Evolutionary conservation across 805 yeast species (phyloP), one percentile per base, ranked within the genome.

Genomic region (Cyberlindnera euphorbiae): DNA sequence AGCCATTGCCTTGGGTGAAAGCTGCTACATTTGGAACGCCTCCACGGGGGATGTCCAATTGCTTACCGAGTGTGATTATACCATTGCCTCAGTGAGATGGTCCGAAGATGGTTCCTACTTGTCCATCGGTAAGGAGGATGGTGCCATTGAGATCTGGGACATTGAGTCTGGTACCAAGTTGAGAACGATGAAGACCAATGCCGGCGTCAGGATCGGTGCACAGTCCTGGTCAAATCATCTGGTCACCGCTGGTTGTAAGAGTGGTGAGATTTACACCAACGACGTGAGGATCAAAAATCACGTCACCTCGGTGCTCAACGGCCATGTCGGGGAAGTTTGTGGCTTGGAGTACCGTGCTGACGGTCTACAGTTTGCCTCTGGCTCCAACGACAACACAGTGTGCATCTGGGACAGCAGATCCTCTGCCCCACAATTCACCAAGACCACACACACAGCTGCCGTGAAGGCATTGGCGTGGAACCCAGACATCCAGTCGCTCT

Each of bases 391-490:
- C 58, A 90, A 93, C 54, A 63, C 88, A 8, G 95, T 93, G 7
- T 82, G 85, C 55, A 79, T 90, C 31, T 90, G 97, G 97, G 97
- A 90, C 58, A 80, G 82, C 3, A 71, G 96, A 46, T 68, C 77
- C 1, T 60, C 71, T 0, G 55, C 64, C 17, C 96, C 97, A 3
- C 72, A 78, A 44, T 85, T 80, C 57, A 68, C 80, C 11, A 85
- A 88, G 56, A 73, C 81, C 13, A 75, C 77, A 36, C 98, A 90
- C 61, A 80, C 75, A 21, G 96, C 97, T 0, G 97, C 97, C 1
- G 96, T 90, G 5, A 93, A 93, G 61, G 97, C 97, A 2, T 59
- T 93, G 32, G 79, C 90, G 8, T 90, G 97, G 96, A 83, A 95
- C 55, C 97, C 97, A 2, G 82, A 82, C 57, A 90, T 86, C 49